Base-by-base conservation (phyloP, 2,329 filamentous ascomycete genomes). In the Mycosphaerella arachidis region DNA sequence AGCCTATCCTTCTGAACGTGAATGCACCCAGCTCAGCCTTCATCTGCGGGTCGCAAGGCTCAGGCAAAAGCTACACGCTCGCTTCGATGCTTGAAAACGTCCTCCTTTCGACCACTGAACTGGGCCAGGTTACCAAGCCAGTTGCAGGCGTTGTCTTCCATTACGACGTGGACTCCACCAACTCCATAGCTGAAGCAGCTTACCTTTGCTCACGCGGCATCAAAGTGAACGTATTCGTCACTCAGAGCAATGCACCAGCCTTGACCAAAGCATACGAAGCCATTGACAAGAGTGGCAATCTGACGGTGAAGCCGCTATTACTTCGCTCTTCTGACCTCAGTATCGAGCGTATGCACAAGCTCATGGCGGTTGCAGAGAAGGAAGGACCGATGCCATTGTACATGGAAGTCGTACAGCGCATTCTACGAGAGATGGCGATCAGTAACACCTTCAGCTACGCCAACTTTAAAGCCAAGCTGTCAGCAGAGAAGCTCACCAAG, bases 61-160 rank as follows among this genome's bases (percentile, higher is more conserved):
- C 60, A 46, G 85, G 85, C 0, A 87, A 87, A 66, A 83, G 80
- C 20, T 82, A 87, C 59, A 86, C 84, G 0, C 73, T 86, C 1
- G 81, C 82, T 0, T 84, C 81, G 65, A 74, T 88, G 52, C 74
- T 87, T 0, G 84, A 88, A 67, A 85, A 84, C 62, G 86, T 81
- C 37, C 73, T 88, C 0, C 72, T 84, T 0, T 65, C 70, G 0
- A 81, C 69, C 6, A 55, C 76, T 0, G 66, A 70, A 2, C 68
- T 80, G 1, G 81, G 80, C 0, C 71, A 70, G 2, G 69, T 86
- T 1, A 76, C 78, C 0, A 74, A 74, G 0, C 84, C 85, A 0
- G 73, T 88, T 0, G 83, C 84, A 0, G 85, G 83, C 0, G 72
- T 89, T 3, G 81, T 85, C 0, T 84, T 85, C 56, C 82, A 84